Evolutionary conservation across 202 grass and related monocot genomes (phyloP), one percentile per base, ranked within the genome.

Genomic region (Carex arenaria): DNA sequence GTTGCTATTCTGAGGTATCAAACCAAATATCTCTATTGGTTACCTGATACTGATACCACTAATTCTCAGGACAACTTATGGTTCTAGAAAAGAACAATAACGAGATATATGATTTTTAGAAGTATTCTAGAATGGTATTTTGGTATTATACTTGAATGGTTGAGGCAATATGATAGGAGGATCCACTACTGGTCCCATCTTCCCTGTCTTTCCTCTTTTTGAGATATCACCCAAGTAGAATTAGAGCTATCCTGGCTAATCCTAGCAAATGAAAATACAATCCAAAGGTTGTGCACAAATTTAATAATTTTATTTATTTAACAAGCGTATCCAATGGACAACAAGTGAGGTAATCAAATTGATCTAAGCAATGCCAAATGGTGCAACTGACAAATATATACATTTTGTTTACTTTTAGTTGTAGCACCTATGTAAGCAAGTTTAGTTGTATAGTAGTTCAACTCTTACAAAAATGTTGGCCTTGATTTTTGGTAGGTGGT

Each of bases 1-100:
- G 49, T 76, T 76, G 49, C 26, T 56, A 56, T 76, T 49, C 14
- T 76, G 72, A 76, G 18, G 72, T 55, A 76, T 76, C 23, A 55
- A 56, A 14, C 49, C 5, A 14, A 76, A 32, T 76, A 76, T 30
- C 51, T 54, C 49, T 49, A 76, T 31, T 56, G 72, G 7, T 55
- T 34, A 4, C 32, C 26, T 26, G 26, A 26, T 56, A 55, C 51
- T 56, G 13, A 76, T 76, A 76, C 72, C 47, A 32, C 26, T 76
- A 31, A 76, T 76, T 76, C 23, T 14, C 14, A 1, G 10, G 51
- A 32, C 49, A 76, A 31, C 51, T 56, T 54, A 28, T 57, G 72
- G 72, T 77, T 77, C 52, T 32, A 77, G 72, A 38, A 78, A 78
- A 19, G 53, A 30, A 56, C 12, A 10, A 36, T 57, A 34, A 14